Conservation (phyloP, 2,329 filamentous ascomycete genomes). For the Aaosphaeria pasadenensis region DNA sequence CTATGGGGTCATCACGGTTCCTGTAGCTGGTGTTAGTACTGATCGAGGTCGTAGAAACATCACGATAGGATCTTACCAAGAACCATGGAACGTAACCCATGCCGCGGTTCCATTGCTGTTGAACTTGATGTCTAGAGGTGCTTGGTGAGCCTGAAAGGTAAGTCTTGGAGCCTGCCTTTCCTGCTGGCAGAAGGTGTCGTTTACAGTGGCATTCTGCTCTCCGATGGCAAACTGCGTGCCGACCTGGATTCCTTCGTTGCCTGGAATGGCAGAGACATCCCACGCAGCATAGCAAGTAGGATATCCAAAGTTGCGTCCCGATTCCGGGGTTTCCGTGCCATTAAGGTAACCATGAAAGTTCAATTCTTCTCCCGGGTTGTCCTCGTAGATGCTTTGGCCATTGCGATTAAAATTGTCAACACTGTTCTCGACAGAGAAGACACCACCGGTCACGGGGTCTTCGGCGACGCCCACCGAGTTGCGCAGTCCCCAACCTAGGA, state of each 20-base stretch:
- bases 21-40: conserved; percentile 14
- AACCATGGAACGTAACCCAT: conserved; percentile 70
- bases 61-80: conserved; percentile 51
- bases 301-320: conserved; percentile 65
- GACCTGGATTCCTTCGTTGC: conserved; percentile 42
- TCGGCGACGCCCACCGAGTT: conserved; percentile 72
- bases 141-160: conserved; percentile 64
- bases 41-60: neutral
- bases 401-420: conserved; percentile 61
- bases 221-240: conserved; percentile 52
- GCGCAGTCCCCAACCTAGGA: conserved; percentile 65
- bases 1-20: conserved; percentile 48
- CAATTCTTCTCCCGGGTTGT: conserved; percentile 72
- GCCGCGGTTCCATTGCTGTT: conserved; percentile 55
- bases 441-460: conserved; percentile 48
- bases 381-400: conserved; percentile 59
- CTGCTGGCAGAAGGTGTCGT: conserved; percentile 46
- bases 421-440: conserved; percentile 66
- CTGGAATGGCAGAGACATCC: conserved; percentile 52
- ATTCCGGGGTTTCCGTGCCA: conserved; percentile 39
- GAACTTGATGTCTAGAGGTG: conserved; percentile 71
- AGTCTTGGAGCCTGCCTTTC: conserved; percentile 49
- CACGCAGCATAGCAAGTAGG: conserved; percentile 68
- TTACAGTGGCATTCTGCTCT: conserved; percentile 43
- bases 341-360: conserved; percentile 67